A percentile compares a stretch with the other conserved stretches of the same genome.
These are phyloP conservation scores for Fusarium annulatum DNA, from an alignment of 2,329 filamentous ascomycete genomes.

Conservation along the genomic window DNA sequence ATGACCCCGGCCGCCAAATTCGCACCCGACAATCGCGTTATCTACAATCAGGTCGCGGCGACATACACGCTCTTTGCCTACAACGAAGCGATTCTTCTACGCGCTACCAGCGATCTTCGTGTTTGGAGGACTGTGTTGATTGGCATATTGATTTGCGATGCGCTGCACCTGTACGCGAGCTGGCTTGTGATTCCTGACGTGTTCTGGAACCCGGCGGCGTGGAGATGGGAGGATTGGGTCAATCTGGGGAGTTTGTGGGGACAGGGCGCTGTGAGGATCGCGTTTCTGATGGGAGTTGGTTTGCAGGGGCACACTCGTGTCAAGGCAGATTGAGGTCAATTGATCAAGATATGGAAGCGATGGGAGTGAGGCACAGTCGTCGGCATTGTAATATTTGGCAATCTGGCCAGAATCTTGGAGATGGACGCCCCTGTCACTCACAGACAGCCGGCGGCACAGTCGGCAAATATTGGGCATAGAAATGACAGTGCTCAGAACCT, in stretches of 20 bases:
- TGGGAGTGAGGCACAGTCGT: background rate
- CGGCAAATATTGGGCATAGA: background rate
- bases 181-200: conserved; percentile 19
- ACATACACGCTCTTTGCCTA: conserved; percentile 33
- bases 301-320: background rate
- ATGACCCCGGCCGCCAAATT: conserved; percentile 23
- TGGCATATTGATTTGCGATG: conserved; percentile 29
- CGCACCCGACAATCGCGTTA: conserved; percentile 27
- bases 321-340: background rate
- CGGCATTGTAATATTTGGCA: background rate
- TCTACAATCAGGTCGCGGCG: conserved; percentile 34
- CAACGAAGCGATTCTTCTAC: conserved; percentile 28
- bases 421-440: background rate
- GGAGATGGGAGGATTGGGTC: conserved; percentile 36
- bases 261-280: conserved; percentile 22
- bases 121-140: conserved; percentile 17
- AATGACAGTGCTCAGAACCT: background rate
- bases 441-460: accelerated
- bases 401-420: background rate
- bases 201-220: conserved; percentile 16
- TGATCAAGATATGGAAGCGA: background rate
- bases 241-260: conserved; percentile 35
- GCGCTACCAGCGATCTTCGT: conserved; percentile 17
- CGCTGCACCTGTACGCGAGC: conserved; percentile 27
- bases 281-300: conserved; percentile 27